Evolutionary conservation across 2,329 filamentous ascomycete genomes (phyloP).

Genomic region (Albifimbria verrucaria): DNA sequence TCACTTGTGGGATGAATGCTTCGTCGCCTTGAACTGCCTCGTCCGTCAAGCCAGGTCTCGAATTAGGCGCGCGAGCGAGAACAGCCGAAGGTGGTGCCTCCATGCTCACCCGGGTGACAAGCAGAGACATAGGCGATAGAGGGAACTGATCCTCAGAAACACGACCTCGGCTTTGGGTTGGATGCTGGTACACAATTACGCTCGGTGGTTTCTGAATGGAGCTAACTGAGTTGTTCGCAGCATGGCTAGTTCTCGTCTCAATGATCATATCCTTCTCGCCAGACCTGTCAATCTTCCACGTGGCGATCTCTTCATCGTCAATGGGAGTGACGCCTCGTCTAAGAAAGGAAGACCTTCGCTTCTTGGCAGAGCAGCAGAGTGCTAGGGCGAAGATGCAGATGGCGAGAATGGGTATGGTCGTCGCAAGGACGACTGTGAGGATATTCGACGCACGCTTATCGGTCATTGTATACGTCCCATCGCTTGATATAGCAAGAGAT

Average conservation of each 20-base stretch:
- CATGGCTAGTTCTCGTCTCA: conserved; percentile 7
- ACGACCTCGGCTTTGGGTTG: conserved; percentile 12
- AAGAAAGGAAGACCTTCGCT: conserved; percentile 41
- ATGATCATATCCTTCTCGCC: conserved; percentile 27
- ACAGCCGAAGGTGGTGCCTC: conserved; percentile 48
- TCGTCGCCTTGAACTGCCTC: conserved; percentile 58
- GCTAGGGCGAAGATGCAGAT: conserved; percentile 28
- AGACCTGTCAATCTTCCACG: conserved; percentile 49
- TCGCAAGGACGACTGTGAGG: conserved; percentile 49
- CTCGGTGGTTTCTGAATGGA: conserved; percentile 46
- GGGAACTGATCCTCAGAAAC: conserved; percentile 19
- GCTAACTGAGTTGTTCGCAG: conserved; percentile 21
- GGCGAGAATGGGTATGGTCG: conserved; percentile 42
- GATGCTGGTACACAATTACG: conserved; percentile 51
- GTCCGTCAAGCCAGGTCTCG: conserved; percentile 60
- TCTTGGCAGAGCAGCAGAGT: conserved; percentile 35
- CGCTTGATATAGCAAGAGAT: too few relatives aligned
- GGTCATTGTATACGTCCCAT: conserved; percentile 21
- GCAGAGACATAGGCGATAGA: conserved; percentile 25
- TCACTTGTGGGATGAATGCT: conserved; percentile 53
- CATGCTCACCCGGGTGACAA: conserved; percentile 37
- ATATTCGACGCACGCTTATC: conserved; percentile 21
- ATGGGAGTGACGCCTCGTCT: conserved; percentile 58
- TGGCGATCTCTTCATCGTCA: conserved; percentile 63
- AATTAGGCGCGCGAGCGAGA: conserved; percentile 58